Evolutionary conservation across 164 flowering plant genomes (phyloP).

Genomic region (Platanus orientalis): DNA sequence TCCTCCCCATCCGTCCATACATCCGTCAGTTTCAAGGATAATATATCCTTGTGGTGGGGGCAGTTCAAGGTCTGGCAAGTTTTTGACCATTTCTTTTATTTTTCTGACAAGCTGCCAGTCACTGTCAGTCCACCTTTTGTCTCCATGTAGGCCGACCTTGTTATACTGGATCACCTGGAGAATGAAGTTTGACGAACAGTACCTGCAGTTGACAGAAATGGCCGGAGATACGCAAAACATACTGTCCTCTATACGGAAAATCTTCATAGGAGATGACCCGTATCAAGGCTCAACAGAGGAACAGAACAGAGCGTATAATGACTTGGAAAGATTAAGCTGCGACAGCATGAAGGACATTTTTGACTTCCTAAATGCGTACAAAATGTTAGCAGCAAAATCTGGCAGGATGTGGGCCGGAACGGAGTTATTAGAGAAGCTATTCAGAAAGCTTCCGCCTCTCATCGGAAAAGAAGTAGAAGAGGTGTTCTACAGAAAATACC

Average conservation of each 20-base stretch:
- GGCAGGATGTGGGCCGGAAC: not conserved
- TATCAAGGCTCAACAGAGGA: no score
- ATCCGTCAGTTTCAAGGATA: constrained; percentile 7
- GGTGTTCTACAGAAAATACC: not conserved
- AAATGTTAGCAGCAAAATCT: constrained; percentile 1
- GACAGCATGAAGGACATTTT: constrained; percentile 2
- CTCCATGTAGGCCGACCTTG: not conserved
- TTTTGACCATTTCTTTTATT: not conserved
- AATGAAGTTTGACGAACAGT: no score
- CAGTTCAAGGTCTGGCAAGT: not conserved
- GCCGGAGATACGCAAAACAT: constrained; percentile 7
- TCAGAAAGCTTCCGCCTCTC: not conserved
- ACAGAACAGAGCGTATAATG: constrained; percentile 9
- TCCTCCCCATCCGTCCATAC: constrained; percentile 13
- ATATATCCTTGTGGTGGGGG: constrained; percentile 2
- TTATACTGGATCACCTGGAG: no score
- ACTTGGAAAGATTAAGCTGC: constrained; percentile 4
- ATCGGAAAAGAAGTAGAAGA: not conserved
- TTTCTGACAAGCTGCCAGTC: not conserved
- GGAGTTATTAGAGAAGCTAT: constrained; percentile 10
- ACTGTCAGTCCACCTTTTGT: no score
- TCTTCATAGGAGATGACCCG: constrained; percentile 3
- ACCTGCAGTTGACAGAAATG: no score
- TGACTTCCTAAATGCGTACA: constrained; percentile 2
- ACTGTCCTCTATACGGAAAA: constrained; percentile 2